Evolutionary conservation across 176 grass and related monocot species (phyloP), one percentile per base, ranked within the genome.

Genomic region (Puccinellia tenuiflora): DNA sequence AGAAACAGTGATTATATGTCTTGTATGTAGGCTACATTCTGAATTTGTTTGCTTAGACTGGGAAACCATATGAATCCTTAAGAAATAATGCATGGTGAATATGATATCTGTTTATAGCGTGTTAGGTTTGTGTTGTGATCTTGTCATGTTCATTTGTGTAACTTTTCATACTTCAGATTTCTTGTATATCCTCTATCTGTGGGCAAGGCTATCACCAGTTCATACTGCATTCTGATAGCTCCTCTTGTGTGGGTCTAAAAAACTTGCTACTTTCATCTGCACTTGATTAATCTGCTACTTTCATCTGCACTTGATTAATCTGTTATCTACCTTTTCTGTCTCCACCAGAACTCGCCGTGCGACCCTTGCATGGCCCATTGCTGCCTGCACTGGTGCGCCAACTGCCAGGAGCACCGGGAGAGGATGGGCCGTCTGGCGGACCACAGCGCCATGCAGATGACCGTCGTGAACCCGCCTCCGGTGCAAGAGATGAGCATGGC

Each of bases 361-460:
- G 90, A 98, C 69, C 92, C 96, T 50, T 98, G 96, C 77, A 88
- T 91, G 82, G 91, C 91, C 77, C 96, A 98, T 69, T 98, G 92
- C 77, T 98, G 96, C 47, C 55, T 98, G 85, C 96, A 95, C 68
- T 98, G 96, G 92, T 95, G 96, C 20, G 96, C 92, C 1, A 93
- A 93, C 65, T 98, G 96, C 55, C 96, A 98, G 82, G 96, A 98
- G 83, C 96, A 98, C 67, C 87, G 92, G 1, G 96, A 98, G 86
- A 93, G 94, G 87, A 95, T 76, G 77, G 87, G 92, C 8, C 91
- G 87, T 28, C 89, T 95, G 13, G 88, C 85, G n/a, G 92, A 95
- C 57, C 90, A 87, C 83, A 83, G 50, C 22, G 80, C 82, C 0
- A 77, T 87, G 76, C 91, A 75, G 7, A 95, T 93, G 96, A 96